Conservation (phyloP, 78 protist species). For the Dictyostelium intermedium region DNA sequence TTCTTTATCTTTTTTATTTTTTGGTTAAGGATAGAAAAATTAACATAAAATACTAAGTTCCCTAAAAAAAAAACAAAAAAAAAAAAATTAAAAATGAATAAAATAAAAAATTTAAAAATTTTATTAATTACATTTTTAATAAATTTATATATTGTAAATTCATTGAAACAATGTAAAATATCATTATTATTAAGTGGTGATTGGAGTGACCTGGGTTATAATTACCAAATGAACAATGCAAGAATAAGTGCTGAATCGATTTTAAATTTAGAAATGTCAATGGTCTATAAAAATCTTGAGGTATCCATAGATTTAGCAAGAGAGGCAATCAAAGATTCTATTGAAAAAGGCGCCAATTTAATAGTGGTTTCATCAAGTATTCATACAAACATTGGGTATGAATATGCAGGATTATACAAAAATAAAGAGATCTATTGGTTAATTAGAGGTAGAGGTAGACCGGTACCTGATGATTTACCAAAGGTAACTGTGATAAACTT, state of each 20-base stretch:
- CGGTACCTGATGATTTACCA: not conserved
- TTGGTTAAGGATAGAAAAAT: too few relatives aligned
- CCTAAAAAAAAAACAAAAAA: too few relatives aligned
- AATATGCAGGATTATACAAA: not conserved
- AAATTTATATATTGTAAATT: not conserved
- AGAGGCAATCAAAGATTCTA: not conserved
- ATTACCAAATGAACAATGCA: conserved; percentile 37
- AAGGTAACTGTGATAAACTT: conserved; percentile 8
- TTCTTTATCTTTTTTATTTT: too few relatives aligned
- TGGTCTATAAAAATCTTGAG: not conserved
- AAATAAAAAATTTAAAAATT: not conserved
- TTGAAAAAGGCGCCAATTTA: conserved; percentile 1
- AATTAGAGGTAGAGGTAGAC: conserved; percentile 33
- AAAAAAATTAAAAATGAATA: not conserved
- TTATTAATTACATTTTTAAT: not conserved
- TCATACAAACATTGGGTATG: not conserved
- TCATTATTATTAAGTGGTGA: conserved; percentile 12
- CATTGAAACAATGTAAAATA: not conserved
- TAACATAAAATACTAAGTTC: too few relatives aligned
- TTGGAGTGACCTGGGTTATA: conserved; percentile 19
- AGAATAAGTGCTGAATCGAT: not conserved
- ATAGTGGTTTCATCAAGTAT: conserved; percentile 3
- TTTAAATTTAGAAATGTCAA: not conserved
- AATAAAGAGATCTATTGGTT: conserved; percentile 6
- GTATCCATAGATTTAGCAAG: not conserved